Evolutionary conservation across 371 early-diverging fungal genomes (phyloP), one percentile per base, ranked within the genome.

Genomic region (Mortierella sp.): DNA sequence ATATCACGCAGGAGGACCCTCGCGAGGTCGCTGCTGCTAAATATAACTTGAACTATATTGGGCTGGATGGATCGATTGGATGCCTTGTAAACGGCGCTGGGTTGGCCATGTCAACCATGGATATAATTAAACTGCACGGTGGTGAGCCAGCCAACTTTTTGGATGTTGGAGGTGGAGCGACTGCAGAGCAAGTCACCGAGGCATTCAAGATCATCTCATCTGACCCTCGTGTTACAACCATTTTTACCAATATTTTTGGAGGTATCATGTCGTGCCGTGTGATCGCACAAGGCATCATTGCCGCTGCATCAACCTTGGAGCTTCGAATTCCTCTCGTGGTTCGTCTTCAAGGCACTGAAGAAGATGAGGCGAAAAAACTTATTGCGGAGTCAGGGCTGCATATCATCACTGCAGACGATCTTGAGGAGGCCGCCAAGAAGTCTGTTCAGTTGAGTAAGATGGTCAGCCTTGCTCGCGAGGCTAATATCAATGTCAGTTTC

Each of bases 111-210:
- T 96, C 98, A 62, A 99, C 99, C 65, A 97, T 98, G 98, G 99
- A 99, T 88, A 97, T 99, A 82, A 96, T 98, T 86, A 98, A 98
- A 89, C 91, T 99, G 63, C 92, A 98, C 88, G 99, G 98, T 75
- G 98, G 98, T 58, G 96, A 96, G 83, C 99, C 99, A n/a, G 99
- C 98, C 82, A 99, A 99, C 93, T 99, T 99, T 88, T 92, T 99
- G 82, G 98, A 99, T 85, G 98, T 99, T 72, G 99, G 99, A 78
- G 99, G 99, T 80, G 92, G 95, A 82, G 97, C 99, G 70, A 96
- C 95, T 40, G 94, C 96, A 66, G 92, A 97, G 74, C 96, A 97
- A 87, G 97, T 99, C 75, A 95, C 95, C 64, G 98, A 97, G 84
- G 99, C 99, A 45, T 98, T 99, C 89, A 97, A 98, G 89, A 97